These are phyloP conservation scores for Blastocystis sp. DNA, from an alignment of 352 stramenopile genomes.

Conservation along the genomic window DNA sequence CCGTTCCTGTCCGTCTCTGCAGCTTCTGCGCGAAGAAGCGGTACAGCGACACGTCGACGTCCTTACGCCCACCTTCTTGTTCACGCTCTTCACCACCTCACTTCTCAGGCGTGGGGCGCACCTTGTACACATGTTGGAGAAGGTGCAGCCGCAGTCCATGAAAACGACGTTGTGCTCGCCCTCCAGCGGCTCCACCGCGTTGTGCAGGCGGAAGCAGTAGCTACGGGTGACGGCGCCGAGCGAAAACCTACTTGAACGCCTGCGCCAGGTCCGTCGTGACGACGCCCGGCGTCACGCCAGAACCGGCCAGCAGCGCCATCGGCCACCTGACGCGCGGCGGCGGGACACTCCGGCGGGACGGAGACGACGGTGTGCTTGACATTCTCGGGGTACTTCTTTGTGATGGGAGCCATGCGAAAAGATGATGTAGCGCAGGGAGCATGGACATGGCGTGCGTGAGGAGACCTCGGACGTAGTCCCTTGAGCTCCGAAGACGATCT, in stretches of 20 bases:
- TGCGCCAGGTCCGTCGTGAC: conserved; percentile 8
- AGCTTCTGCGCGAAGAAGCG: conserved; percentile 89
- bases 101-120: not conserved
- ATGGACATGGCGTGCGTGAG: conserved; percentile 63
- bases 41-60: conserved; percentile 91
- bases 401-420: too few species aligned
- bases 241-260: conserved; percentile 40
- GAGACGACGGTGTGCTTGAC: conserved; percentile 27
- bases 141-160: conserved; percentile 53
- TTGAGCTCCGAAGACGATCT: not conserved
- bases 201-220: conserved; percentile 62
- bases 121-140: conserved; percentile 59
- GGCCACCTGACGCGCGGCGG: not conserved
- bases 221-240: conserved; percentile 2
- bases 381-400: conserved; percentile 30
- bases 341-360: conserved; percentile 19
- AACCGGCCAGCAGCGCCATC: conserved; percentile 51
- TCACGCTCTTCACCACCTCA: conserved; percentile 45
- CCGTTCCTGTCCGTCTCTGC: conserved; percentile 87
- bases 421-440: conserved; percentile 45
- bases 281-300: too few species aligned
- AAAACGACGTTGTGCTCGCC: conserved; percentile 38
- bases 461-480: conserved; percentile 33
- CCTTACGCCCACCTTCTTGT: conserved; percentile 87
- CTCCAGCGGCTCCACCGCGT: not conserved